Evolutionary conservation across 1,284 basidiomycete species (phyloP), one percentile per base, ranked within the genome.

Genomic region (Sphaerobolus stellatus): DNA sequence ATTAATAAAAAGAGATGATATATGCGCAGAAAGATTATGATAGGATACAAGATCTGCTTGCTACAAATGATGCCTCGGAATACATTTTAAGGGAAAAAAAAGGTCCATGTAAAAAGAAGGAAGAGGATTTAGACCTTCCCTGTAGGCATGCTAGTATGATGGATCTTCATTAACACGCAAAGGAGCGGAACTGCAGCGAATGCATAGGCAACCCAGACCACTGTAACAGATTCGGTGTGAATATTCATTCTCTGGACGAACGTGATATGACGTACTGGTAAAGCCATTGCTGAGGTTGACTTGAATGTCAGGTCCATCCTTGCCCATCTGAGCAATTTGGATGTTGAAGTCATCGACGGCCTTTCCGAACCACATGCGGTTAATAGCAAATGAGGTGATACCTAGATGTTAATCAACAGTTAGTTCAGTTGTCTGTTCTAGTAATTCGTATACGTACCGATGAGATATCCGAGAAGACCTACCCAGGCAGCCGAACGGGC

Each of bases 341-440:
- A 71, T 67, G 66, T 91, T 90, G 70, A 91, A 90, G 63, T 90
- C 88, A 54, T 84, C 78, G 1, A 85, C 81, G 1, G 87, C 81
- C 68, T 90, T 90, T 25, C 83, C 88, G 58, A 88, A 88, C 82
- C 86, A 90, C 79, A 91, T 88, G 59, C 86, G 82, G 54, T 87
- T 70, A 56, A 90, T 77, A 20, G 89, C 74, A 70, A 88, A 86
- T 13, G 83, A 75, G 6, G 82, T 83, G 56, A 90, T 68, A n/a
- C 86, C 86, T 87, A 55, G 36, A 41, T 9, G 18, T 24, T 49
- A 14, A 56, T 14, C 40, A 20, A 61, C 27, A 61, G 56, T 40
- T 28, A 48, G 27, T 40, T 58, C 48, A 34, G 11, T 2, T 14
- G 14, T 13, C 11, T 43, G 41, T n/a, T 5, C 3, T n/a, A 14